Base-by-base conservation (phyloP, 768 basidiomycete genomes). In the Hericium coralloides region DNA sequence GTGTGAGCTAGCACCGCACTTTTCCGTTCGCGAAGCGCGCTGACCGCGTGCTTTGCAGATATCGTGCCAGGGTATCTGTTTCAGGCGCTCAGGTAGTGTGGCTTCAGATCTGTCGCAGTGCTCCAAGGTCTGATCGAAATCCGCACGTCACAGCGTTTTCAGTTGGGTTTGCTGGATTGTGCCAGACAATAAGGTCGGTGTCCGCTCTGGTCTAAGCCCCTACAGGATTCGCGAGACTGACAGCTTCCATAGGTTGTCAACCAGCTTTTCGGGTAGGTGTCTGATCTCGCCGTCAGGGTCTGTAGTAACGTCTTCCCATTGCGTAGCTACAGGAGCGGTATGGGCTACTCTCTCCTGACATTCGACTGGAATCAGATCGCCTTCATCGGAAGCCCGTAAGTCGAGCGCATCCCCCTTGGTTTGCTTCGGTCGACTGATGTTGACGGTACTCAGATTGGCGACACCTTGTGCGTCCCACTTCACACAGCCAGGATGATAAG, bases 211-310 rank as follows among this genome's bases (percentile, higher is more conserved):
- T 31, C 31, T 2, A 6, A 31, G 31, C 31, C 10, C 31, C 10
- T 9, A 8, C 6, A 31, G 31, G 31, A 8, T 31, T 31, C 31
- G 26, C 7, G 31, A 6, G 31, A 8, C 31, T 31, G 31, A 31
- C 8, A 31, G 14, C 53, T 22, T 43, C 20, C 53, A 55, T 18
- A 61, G 57, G 61, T 70, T 52, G 64, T 74, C 53, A 73, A 72
- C 61, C 70, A 71, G 61, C 63, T 89, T 62, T 89, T 89, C 61
- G 87, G 87, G 56, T 79, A 60, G 80, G 55, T 60, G 58, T 4
- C n/a, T 12, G 47, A 20, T 36, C 51, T 48, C 56, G 48, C 52
- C 59, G 26, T n/a, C 20, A n/a, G 15, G 23, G 38, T 5, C 3
- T 12, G 15, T 41, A 20, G 20, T 41, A 12, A 23, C 20, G 14